Conservation (phyloP, 208 protist genomes). For the Zelonia costaricensis region DNA sequence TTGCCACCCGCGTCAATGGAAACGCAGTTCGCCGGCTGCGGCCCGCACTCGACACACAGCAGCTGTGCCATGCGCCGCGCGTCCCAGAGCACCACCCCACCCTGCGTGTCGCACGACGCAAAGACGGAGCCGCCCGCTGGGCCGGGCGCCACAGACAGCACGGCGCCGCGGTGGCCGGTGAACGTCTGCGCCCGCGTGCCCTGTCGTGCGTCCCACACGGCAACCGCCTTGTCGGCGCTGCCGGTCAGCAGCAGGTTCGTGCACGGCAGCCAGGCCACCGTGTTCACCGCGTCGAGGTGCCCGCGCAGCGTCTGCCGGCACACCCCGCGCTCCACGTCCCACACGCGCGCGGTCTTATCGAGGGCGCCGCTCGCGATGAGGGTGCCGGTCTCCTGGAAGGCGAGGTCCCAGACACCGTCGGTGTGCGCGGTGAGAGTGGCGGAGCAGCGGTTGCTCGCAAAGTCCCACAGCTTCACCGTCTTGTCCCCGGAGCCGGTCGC, state of each 20-base stretch:
- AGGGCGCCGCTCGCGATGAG: constrained; percentile 92
- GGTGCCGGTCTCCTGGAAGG: constrained; percentile 94
- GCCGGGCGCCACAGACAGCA: constrained; percentile 76
- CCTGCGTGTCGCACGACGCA: constrained; percentile 94
- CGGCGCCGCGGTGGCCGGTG: constrained; percentile 93
- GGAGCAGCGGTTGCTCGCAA: constrained; percentile 84
- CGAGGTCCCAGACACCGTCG: constrained; percentile 93
- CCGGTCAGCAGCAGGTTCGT: constrained; percentile 94
- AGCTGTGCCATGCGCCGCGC: constrained; percentile 68
- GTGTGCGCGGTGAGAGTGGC: constrained; percentile 94
- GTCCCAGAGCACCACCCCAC: constrained; percentile 89
- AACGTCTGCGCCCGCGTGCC: constrained; percentile 94
- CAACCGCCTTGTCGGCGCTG: constrained; percentile 97
- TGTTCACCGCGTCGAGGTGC: constrained; percentile 96
- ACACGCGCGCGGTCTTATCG: constrained; percentile 95
- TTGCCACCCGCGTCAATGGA: constrained; percentile 67
- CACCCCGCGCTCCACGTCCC: constrained; percentile 87
- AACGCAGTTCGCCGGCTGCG: constrained; percentile 74
- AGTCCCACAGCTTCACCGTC: constrained; percentile 97
- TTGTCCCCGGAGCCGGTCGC: constrained; percentile 96
- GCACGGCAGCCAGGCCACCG: constrained; percentile 91
- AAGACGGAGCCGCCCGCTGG: constrained; percentile 6
- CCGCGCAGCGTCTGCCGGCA: constrained; percentile 94
- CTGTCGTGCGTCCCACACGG: constrained; percentile 95
- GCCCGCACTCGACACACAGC: constrained; percentile 58